A percentile compares a stretch with the other conserved stretches of the same genome.
phyloP scores from a whole-genome alignment of 176 grass and related monocot genomes.

The bread wheat (Triticum aestivum) region DNA sequence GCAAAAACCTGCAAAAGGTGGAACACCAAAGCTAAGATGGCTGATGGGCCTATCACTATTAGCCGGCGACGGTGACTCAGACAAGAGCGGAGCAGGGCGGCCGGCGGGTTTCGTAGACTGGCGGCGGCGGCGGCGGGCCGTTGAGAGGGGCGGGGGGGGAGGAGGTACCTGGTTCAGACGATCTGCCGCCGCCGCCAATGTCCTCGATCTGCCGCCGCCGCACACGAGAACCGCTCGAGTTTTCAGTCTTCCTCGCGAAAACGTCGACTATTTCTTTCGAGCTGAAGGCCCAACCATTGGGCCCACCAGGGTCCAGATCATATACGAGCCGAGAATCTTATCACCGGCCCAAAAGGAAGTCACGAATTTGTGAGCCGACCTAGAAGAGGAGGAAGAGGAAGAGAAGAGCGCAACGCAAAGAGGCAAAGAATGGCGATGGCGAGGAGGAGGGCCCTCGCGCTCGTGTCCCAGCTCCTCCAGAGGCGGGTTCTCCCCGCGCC shows the following conservation, averaged over 20 bases:
- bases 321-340: background rate
- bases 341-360: background rate
- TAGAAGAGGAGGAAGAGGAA: slow-evolving; percentile 15
- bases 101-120: too few species aligned
- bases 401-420: background rate
- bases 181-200: too few species aligned
- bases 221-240: background rate
- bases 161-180: background rate
- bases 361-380: background rate
- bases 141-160: too few species aligned
- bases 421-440: slow-evolving; percentile 40
- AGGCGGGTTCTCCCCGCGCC: background rate
- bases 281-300: background rate
- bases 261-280: too few species aligned
- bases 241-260: too few species aligned
- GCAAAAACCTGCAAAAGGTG: slow-evolving; percentile 1
- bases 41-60: background rate
- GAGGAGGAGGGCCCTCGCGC: slow-evolving; percentile 54
- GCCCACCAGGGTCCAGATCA: background rate
- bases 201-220: background rate
- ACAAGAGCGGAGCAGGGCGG: too few species aligned
- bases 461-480: slow-evolving; percentile 34
- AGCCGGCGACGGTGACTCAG: too few species aligned
- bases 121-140: too few species aligned
- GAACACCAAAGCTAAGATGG: background rate